Percentiles rank a stretch among this genome's conserved stretches.
Conservation (phyloP, 768 basidiomycete species). For the Xanthoconium stramineum region DNA sequence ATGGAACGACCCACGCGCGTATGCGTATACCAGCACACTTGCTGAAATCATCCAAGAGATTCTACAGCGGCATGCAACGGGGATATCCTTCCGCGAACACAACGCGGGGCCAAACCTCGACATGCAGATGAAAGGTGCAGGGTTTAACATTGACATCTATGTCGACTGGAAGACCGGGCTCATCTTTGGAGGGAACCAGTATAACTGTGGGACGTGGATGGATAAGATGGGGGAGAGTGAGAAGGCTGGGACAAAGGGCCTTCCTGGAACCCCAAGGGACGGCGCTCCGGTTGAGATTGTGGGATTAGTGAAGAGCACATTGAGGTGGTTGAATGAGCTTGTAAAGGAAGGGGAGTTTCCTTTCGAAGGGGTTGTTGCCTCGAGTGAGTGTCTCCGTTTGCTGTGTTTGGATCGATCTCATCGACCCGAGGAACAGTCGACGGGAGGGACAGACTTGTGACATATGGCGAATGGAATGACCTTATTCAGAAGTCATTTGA, state of each 20-base stretch:
- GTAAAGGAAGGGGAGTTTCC: constrained; percentile 70
- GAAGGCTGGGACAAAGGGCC: constrained; percentile 89
- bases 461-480: constrained; percentile 87
- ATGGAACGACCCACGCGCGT: constrained; percentile 86
- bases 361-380: constrained; percentile 83
- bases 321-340: constrained; percentile 82
- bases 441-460: constrained; percentile 64
- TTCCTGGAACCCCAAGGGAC: constrained; percentile 95
- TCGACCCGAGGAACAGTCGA: constrained; percentile 47
- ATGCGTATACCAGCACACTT: constrained; percentile 73
- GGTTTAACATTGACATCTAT: constrained; percentile 88
- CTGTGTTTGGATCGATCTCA: not conserved
- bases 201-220: constrained; percentile 97
- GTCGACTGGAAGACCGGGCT: constrained; percentile 98
- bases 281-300: constrained; percentile 96
- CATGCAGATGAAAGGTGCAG: constrained; percentile 90
- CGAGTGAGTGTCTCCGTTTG: constrained; percentile 47
- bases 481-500: constrained; percentile 88
- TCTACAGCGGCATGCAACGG: constrained; percentile 87
- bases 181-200: constrained; percentile 78
- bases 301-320: constrained; percentile 86
- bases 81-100: constrained; percentile 92
- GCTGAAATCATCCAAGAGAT: constrained; percentile 98
- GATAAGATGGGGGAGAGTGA: constrained; percentile 97
- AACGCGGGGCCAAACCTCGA: constrained; percentile 98